Base-by-base conservation (phyloP, 257 asterid species). In the Solanum bulbocastanum region DNA sequence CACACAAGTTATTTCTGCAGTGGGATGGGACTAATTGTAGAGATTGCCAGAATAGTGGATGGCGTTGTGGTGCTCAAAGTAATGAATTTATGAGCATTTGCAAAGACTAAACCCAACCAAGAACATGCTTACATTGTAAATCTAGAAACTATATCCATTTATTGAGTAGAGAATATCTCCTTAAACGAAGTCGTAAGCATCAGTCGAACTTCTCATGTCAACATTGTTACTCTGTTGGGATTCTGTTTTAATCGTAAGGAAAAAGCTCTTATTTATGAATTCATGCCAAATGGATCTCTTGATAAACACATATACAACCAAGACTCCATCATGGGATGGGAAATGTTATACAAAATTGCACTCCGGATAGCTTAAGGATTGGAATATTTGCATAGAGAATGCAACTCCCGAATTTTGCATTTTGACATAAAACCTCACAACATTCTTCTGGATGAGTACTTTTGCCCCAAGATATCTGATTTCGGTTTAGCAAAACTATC, bases 371-470 rank as follows among this genome's bases (percentile, higher is more conserved):
- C 88, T 23, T 74, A 68, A 15, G 92, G 92, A 18, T 40, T 90
- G 27, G 90, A 90, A 25, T 90, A 90, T 62, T 87, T 90, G 79
- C 92, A 90, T 39, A 60, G 86, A 39, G 90, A 89, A 2, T 85
- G 87, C 25, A 87, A 87, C 27, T 66, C 87, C 0, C 46, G 86
- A 25, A 90, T 90, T 40, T 32, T 90, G 42, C 91, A 90, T 83
- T 88, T 90, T 11, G 92, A 88, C 88, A 90, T 88, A 66, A 90
- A 90, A 33, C 92, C 90, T 83, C 92, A 88, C 10, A 90, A 88
- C 13, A 83, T 90, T 82, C 87, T 90, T 18, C 87, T 90, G 0
- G 90, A 84, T 14, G 52, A 88, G 25, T 81, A 85, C 60, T 90
- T 88, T 49, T 46, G 68, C 27, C 92, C 91, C 3, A 90, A 90